A percentile compares a stretch with the other conserved stretches of the same genome.
Conservation (phyloP, 1,284 basidiomycete genomes). For the Ustilago cynodontis region DNA sequence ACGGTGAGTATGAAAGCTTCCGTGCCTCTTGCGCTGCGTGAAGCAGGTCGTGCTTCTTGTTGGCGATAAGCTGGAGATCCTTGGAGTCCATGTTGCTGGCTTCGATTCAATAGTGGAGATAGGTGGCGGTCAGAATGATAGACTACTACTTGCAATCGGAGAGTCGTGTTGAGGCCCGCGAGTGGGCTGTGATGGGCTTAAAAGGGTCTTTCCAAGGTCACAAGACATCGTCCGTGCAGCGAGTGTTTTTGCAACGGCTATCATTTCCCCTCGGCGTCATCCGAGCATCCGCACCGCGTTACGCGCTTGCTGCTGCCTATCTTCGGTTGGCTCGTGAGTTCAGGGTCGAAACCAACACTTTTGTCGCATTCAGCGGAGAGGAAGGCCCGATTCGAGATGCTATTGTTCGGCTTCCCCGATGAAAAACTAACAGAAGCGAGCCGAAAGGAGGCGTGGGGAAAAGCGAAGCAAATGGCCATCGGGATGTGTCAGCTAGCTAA, state of each 20-base stretch:
- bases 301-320: background rate
- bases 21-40: slow-evolving; percentile 59
- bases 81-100: slow-evolving; percentile 41
- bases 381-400: background rate
- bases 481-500: slow-evolving; percentile 15
- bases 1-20: slow-evolving; percentile 64
- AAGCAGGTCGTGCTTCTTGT: slow-evolving; percentile 53
- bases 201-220: slow-evolving; percentile 8
- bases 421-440: background rate
- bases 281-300: slow-evolving; percentile 26
- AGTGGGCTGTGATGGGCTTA: background rate
- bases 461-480: slow-evolving; percentile 10
- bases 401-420: background rate
- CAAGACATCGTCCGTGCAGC: slow-evolving; percentile 22
- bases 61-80: slow-evolving; percentile 39
- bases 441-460: background rate
- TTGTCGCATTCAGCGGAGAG: background rate
- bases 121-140: too few relatives aligned
- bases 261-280: slow-evolving; percentile 18
- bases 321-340: too few relatives aligned
- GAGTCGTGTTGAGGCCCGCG: background rate
- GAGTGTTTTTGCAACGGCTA: background rate
- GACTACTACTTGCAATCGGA: too few relatives aligned
- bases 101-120: too few relatives aligned
- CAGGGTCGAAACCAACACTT: slow-evolving; percentile 13